Base-by-base conservation (phyloP, 768 basidiomycete genomes). In the Auricularia sp. region DNA sequence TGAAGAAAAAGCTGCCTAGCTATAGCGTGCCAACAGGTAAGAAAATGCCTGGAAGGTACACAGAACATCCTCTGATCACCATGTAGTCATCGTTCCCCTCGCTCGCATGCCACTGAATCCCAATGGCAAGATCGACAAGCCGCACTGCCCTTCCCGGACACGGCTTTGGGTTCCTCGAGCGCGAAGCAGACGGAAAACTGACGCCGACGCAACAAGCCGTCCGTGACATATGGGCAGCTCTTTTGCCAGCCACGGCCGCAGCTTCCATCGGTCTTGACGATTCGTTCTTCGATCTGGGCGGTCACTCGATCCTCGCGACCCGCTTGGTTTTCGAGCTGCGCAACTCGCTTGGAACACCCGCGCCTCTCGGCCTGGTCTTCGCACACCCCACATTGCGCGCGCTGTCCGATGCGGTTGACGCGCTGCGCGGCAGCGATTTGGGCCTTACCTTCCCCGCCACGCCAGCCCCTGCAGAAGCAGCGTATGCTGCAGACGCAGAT, bases 261-360 rank as follows among this genome's bases (percentile, higher is more conserved):
- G 83, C 87, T 1, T 29, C 11, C 34, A 85, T 99, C 59, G 90
- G 94, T 3, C 73, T 90, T 10, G 89, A 98, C 73, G 96, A 98
- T 71, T 92, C 85, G 74, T 99, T 99, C 83, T 98, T 98, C 77
- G 96, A 99, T 73, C 83, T 98, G 54, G 97, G 97, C 61, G 97
- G 97, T 6, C 97, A 99, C 76, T 98, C 97, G 16, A 98, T 99
- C 71, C 85, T 99, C 56, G 97, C 97, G 0, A 99, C 97, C 2
- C 88, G 95, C 33, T 85, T 98, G 67, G 92, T 98, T 70, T 98
- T 99, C 73, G 94, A 98, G 76, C 88, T 99, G 63, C 88, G 97
- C 71, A 97, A 95, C 76, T 78, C 82, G 0, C 97, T 98, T 74
- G 87, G 94, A 11, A 81, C 97, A 21, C 86, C 95, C 64, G 94